Conservation (phyloP, 768 basidiomycete genomes). For the Hygrophoropsis aurantiaca region DNA sequence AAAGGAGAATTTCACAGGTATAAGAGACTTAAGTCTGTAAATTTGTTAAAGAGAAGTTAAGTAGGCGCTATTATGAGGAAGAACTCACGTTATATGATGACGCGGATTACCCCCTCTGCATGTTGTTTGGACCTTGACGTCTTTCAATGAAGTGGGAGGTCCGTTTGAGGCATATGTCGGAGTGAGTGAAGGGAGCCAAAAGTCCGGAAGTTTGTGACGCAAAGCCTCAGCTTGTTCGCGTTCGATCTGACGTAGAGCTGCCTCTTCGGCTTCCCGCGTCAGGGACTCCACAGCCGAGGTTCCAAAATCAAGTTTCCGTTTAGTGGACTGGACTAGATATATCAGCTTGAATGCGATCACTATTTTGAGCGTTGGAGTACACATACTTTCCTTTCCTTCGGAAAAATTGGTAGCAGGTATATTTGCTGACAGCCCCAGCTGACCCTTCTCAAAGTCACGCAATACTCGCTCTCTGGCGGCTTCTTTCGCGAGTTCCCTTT, state of each 20-base stretch:
- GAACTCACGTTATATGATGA: slow-evolving; percentile 74
- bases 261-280: slow-evolving; percentile 82
- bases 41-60: slow-evolving; percentile 5
- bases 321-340: slow-evolving; percentile 55
- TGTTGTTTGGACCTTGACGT: slow-evolving; percentile 84
- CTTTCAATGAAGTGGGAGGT: slow-evolving; percentile 63
- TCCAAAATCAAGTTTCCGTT: slow-evolving; percentile 88
- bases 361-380: slow-evolving; percentile 5
- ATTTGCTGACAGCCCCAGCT: slow-evolving; percentile 63
- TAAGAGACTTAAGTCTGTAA: slow-evolving; percentile 75
- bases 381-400: slow-evolving; percentile 38
- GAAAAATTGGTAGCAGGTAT: slow-evolving; percentile 36
- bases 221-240: slow-evolving; percentile 82
- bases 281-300: slow-evolving; percentile 66
- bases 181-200: slow-evolving; percentile 94
- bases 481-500: slow-evolving; percentile 63
- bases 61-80: neutral
- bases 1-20: slow-evolving; percentile 78
- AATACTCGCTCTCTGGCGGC: slow-evolving; percentile 88
- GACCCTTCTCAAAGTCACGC: slow-evolving; percentile 85
- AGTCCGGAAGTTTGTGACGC: slow-evolving; percentile 90
- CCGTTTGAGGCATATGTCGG: slow-evolving; percentile 72
- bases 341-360: no score
- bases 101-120: slow-evolving; percentile 80
- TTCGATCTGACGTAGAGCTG: slow-evolving; percentile 80